A percentile compares a stretch with the other conserved stretches of the same genome.
Conservation (phyloP, 2,329 filamentous ascomycete species). For the Neospermospora avenae region DNA sequence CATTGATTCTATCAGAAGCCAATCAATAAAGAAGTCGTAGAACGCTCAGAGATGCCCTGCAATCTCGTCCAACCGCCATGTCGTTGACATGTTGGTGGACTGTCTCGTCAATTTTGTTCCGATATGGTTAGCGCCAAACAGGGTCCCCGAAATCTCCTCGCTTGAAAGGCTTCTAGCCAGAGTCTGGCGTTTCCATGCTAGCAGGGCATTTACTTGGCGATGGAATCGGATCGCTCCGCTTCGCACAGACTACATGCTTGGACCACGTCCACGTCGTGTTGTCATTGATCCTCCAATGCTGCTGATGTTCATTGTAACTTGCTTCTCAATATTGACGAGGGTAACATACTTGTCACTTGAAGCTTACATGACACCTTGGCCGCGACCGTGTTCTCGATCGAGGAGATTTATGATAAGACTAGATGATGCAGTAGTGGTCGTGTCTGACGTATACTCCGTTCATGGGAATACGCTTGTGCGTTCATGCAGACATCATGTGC, state of each 20-base stretch:
- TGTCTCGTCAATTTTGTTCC: constrained; percentile 29
- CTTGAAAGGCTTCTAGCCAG: constrained; percentile 25
- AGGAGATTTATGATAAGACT: no score
- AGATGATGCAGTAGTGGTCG: background rate
- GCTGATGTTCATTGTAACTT: no score
- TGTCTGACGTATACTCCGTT: background rate
- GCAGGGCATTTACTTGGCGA: background rate
- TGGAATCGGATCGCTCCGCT: background rate
- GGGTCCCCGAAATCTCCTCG: constrained; percentile 4
- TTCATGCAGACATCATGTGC: background rate
- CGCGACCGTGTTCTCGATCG: background rate
- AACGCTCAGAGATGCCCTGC: no score
- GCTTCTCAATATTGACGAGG: no score
- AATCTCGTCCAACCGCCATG: no score
- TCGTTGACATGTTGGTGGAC: background rate
- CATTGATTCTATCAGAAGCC: no score
- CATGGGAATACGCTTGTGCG: background rate
- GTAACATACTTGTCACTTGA: background rate
- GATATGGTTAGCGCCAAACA: constrained; percentile 25
- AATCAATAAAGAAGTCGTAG: no score
- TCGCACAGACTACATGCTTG: constrained; percentile 4
- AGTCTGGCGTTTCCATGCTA: constrained; percentile 7
- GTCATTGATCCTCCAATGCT: background rate
- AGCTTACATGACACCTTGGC: background rate
- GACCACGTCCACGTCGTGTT: no score